Evolutionary conservation across 805 yeast genomes (phyloP), one percentile per base, ranked within the genome.

Genomic region (Hanseniaspora mollemarum): DNA sequence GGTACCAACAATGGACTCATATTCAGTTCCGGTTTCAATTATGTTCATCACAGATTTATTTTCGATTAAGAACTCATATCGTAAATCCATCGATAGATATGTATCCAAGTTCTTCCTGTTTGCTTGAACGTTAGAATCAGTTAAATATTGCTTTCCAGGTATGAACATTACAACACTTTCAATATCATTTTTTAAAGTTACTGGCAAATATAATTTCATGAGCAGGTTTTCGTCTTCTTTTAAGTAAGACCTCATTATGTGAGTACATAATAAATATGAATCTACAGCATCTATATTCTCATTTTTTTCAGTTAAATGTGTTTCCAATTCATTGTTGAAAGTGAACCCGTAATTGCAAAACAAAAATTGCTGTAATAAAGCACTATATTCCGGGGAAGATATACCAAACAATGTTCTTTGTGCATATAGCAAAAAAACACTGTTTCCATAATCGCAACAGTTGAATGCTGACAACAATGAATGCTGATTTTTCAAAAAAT

Each of bases 311-410:
- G 90, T 97, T 54, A 86, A 83, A 37, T 70, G 73, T 0, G 92
- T 86, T 1, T 70, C 70, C 54, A 77, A 78, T 16, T 71, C 69
- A 1, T 15, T 33, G 15, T 80, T 68, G 2, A 87, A 67, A 1
- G 69, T 65, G 46, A 85, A 71, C 41, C 87, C 94, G 58, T 81
- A 87, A 9, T 83, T 73, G 61, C 98, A 92, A 55, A 78, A 72
- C 21, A 92, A 65, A 31, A 86, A 72, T 59, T 90, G 97, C 8
- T 86, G 72, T 43, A 90, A 62, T 41, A 87, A 92, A 8, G 71
- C 70, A 42, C 83, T 88, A 2, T 83, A 72, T 4, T 71, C 72
- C 2, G 57, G 54, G 53, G 69, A 62, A 19, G 70, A 66, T 25
- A 75, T 63, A 0, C 66, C 57, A 15, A 77, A 67, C 31, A 83